A percentile compares a stretch with the other conserved stretches of the same genome.
Conservation (phyloP, 352 stramenopile species). For the Globisporangium uncinulatum region DNA sequence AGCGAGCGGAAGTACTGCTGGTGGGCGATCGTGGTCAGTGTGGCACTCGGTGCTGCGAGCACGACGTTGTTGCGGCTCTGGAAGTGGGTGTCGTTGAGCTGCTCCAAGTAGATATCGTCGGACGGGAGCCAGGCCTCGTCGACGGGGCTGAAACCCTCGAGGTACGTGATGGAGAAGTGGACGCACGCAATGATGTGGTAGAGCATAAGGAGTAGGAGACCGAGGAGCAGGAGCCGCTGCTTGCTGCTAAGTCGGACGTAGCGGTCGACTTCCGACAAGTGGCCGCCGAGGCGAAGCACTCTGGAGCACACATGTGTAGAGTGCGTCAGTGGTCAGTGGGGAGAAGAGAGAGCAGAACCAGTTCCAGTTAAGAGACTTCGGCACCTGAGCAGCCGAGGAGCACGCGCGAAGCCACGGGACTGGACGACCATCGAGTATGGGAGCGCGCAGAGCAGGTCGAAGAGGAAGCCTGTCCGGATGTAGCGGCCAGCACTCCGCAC, state of each 20-base stretch:
- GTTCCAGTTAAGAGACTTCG: too few species aligned
- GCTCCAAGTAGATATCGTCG: constrained; percentile 21
- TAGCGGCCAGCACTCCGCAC: constrained; percentile 34
- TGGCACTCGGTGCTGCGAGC: too few species aligned
- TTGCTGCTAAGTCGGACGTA: constrained; percentile 41
- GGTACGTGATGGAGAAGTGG: constrained; percentile 28
- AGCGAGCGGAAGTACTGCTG: constrained; percentile 27
- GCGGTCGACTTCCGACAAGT: constrained; percentile 31
- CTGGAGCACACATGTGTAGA: neutral
- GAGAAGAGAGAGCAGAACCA: too few species aligned
- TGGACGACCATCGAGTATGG: constrained; percentile 28
- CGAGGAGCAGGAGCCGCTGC: constrained; percentile 34
- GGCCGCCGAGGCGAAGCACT: constrained; percentile 16
- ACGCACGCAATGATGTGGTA: constrained; percentile 46
- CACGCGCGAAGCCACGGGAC: constrained; percentile 22
- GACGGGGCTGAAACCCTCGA: constrained; percentile 22
- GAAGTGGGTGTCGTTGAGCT: constrained; percentile 16
- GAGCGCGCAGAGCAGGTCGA: constrained; percentile 42
- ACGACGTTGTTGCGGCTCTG: constrained; percentile 10
- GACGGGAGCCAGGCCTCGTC: constrained; percentile 29
- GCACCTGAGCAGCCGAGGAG: constrained; percentile 36
- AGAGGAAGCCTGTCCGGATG: constrained; percentile 22
- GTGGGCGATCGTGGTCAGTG: constrained; percentile 6
- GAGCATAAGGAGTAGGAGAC: constrained; percentile 34
- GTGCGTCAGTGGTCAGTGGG: too few species aligned